Percentiles rank a stretch among this genome's conserved stretches.
phyloP scores from a whole-genome alignment of 1,284 basidiomycete genomes.

The Leccinum fuscescens region DNA sequence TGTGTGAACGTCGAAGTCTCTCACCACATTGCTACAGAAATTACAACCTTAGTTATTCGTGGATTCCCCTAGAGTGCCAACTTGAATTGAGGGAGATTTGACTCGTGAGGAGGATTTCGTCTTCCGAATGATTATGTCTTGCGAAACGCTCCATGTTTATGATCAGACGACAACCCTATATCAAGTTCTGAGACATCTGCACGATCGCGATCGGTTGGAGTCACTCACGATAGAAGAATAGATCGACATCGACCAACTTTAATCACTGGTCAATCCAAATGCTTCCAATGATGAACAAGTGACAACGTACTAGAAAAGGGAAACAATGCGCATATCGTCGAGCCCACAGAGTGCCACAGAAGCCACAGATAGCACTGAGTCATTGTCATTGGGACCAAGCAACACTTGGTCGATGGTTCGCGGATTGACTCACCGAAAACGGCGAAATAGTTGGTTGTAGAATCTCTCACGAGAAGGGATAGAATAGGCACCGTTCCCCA shows the following conservation, averaged over 20 bases:
- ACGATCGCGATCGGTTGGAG: not conserved
- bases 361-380: constrained; percentile 6
- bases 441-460: constrained; percentile 8
- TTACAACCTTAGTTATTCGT: not conserved
- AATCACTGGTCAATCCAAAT: not conserved
- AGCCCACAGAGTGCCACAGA: constrained; percentile 1
- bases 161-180: constrained; percentile 20
- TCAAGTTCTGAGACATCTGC: not conserved
- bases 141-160: constrained; percentile 20
- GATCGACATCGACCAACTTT: constrained; percentile 17
- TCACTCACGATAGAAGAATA: constrained; percentile 15
- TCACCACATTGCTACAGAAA: not conserved
- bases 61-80: not conserved
- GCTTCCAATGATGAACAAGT: not conserved
- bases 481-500: constrained; percentile 17
- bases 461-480: constrained; percentile 21
- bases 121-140: not conserved
- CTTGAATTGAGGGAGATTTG: constrained; percentile 10
- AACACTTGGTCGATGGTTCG: not conserved
- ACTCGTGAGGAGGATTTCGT: constrained; percentile 16
- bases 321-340: constrained; percentile 2
- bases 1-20: not conserved
- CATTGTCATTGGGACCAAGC: not conserved
- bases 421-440: constrained; percentile 16
- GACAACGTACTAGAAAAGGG: constrained; percentile 12